phyloP scores from a whole-genome alignment of 352 stramenopile species.

The Phytophthora sp. region DNA sequence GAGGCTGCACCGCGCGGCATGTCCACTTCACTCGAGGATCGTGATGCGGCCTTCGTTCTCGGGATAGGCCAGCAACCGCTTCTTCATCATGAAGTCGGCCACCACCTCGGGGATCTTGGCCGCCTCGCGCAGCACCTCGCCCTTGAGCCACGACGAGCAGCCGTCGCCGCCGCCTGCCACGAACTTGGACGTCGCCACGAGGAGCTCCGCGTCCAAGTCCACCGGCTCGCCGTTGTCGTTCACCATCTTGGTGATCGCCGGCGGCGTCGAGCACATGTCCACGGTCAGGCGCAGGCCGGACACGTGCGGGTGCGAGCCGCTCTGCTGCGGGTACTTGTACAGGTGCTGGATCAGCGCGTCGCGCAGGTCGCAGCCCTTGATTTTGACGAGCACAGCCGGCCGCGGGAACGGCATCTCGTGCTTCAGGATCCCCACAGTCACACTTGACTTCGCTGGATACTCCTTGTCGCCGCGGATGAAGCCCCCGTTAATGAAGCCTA shows the following conservation, averaged over 20 bases:
- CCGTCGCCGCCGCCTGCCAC: conserved; percentile 79
- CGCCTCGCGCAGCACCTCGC: conserved; percentile 53
- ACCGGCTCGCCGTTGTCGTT: conserved; percentile 53
- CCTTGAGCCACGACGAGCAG: conserved; percentile 73
- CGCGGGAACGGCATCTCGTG: conserved; percentile 90
- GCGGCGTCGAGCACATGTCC: conserved; percentile 20
- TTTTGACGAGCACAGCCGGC: conserved; percentile 68
- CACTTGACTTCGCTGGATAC: conserved; percentile 68
- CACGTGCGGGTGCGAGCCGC: conserved; percentile 82
- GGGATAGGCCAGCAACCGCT: conserved; percentile 65
- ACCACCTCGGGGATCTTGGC: conserved; percentile 61
- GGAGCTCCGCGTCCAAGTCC: conserved; percentile 55
- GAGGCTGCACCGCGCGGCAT: neutral
- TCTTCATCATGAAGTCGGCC: conserved; percentile 69
- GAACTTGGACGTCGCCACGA: conserved; percentile 85
- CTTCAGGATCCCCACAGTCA: conserved; percentile 79
- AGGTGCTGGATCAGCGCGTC: conserved; percentile 83
- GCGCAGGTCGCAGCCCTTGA: conserved; percentile 64
- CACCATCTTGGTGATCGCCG: conserved; percentile 47
- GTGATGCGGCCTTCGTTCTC: conserved; percentile 65
- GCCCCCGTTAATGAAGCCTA: conserved; percentile 88
- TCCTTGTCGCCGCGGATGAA: conserved; percentile 88
- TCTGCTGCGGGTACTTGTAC: conserved; percentile 74
- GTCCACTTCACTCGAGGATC: conserved; percentile 56
- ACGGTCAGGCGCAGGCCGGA: conserved; percentile 64